These are phyloP conservation scores for Quercus engelmannii DNA, from an alignment of 306 rosid genomes.

Conservation along the genomic window DNA sequence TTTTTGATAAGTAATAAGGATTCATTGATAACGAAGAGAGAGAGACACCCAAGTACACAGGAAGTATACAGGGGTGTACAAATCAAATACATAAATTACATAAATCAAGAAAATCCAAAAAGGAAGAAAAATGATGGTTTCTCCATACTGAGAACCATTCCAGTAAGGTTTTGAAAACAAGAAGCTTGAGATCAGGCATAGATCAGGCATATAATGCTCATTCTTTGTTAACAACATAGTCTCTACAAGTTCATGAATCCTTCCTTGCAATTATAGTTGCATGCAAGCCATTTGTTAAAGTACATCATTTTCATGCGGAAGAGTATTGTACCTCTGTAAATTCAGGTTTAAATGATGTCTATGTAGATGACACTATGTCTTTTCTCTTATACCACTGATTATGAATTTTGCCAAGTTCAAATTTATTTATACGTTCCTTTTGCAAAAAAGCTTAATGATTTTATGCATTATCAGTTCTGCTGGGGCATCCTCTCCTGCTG, in stretches of 20 bases:
- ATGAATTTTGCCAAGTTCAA: neutral
- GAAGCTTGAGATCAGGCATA: too few species aligned
- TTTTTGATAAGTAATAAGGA: too few species aligned
- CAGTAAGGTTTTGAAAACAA: too few species aligned
- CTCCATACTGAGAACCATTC: too few species aligned
- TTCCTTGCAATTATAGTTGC: neutral
- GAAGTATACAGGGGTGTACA: too few species aligned
- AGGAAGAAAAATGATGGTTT: too few species aligned
- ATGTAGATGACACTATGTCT: neutral
- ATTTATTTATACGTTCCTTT: neutral
- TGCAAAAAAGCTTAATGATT: constrained; percentile 21
- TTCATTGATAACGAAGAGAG: too few species aligned
- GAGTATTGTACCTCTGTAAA: neutral
- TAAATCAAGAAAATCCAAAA: too few species aligned
- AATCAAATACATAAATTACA: too few species aligned
- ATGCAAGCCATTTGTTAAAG: too few species aligned
- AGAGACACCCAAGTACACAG: too few species aligned
- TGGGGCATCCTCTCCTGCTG: constrained; percentile 93
- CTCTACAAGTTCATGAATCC: neutral
- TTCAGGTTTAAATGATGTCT: neutral
- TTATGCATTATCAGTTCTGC: constrained; percentile 71
- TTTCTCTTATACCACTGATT: neutral
- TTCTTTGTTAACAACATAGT: neutral
- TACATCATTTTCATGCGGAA: neutral
- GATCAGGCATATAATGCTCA: neutral